phyloP scores from a whole-genome alignment of 2,329 filamentous ascomycete genomes.

The Rutstroemia sp. region DNA sequence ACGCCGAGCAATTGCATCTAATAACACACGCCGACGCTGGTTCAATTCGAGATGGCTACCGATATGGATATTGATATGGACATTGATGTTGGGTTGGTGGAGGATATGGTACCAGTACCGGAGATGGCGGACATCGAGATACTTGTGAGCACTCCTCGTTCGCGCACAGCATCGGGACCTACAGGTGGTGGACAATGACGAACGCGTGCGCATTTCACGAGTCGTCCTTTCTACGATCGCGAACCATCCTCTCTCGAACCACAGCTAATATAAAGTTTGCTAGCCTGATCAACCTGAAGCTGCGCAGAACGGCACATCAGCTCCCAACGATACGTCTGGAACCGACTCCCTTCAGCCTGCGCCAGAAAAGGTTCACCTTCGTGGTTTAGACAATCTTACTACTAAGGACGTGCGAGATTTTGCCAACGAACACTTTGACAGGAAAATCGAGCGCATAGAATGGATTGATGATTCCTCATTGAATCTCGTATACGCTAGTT shows the following conservation, averaged over 20 bases:
- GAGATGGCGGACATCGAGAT: conserved; percentile 8
- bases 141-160: neutral
- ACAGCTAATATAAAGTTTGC: neutral
- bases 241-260: neutral
- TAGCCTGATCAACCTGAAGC: conserved; percentile 15
- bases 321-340: conserved; percentile 22
- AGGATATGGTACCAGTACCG: conserved; percentile 24
- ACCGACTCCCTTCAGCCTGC: conserved; percentile 18
- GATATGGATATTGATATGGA: conserved; percentile 72
- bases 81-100: conserved; percentile 53
- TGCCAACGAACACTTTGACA: conserved; percentile 57
- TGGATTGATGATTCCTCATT: conserved; percentile 94
- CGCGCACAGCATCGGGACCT: neutral
- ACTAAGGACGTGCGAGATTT: conserved; percentile 75
- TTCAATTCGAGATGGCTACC: conserved; percentile 21
- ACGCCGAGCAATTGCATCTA: neutral
- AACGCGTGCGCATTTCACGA: neutral
- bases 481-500: conserved; percentile 69
- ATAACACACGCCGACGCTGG: neutral
- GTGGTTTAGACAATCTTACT: conserved; percentile 74
- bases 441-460: conserved; percentile 59
- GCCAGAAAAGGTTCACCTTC: conserved; percentile 50
- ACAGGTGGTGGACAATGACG: neutral
- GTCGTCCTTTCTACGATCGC: neutral
- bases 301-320: conserved; percentile 17